Evolutionary conservation across 2,329 filamentous ascomycete genomes (phyloP), one percentile per base, ranked within the genome.

Genomic region (Pestalotiopsis fici): DNA sequence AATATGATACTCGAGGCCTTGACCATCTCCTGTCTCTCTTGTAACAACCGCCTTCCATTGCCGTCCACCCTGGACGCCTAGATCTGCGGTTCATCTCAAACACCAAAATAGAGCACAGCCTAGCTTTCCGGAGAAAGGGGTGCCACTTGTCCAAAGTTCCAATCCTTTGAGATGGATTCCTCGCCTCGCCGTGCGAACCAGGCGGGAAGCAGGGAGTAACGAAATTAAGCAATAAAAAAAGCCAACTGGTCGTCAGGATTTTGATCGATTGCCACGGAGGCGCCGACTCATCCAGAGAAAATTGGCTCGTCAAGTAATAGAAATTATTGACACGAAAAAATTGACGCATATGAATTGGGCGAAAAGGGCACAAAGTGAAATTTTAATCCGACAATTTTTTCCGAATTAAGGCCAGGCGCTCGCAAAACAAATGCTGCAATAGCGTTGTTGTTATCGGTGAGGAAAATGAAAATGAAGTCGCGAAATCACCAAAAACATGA

Each of bases 261-360:
- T 2, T 23, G 59, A 28, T 35, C 27, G 21, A 25, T 23, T 54
- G 60, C 12, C 11, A 50, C 5, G 9, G 21, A 63, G 37, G 23
- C 60, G 27, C 50, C 21, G 18, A 13, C 35, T 28, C 3, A 4
- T 37, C 21, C 3, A 13, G 39, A 12, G 37, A 47, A 39, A 61
- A 62, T 25, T 13, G 39, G n/a, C 9, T 37, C 9, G 23, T 35
- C 61, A 28, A 56, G 37, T 47, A 64, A 54, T 55, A 65, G 13
- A 65, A 65, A 64, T 64, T 56, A 64, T 64, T 37, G 43, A 64
- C 62, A 64, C n/a, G 50, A 64, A 64, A 15, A 64, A 25, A n/a
- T 37, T 31, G 59, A 61, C 3, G 6, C 25, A 15, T 35, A 21
- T 35, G 31, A 18, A n/a, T 39, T 61, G n/a, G 31, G 31, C 25